Evolutionary conservation across 805 yeast genomes (phyloP).

Genomic region (Scheffersomyces lignosus): DNA sequence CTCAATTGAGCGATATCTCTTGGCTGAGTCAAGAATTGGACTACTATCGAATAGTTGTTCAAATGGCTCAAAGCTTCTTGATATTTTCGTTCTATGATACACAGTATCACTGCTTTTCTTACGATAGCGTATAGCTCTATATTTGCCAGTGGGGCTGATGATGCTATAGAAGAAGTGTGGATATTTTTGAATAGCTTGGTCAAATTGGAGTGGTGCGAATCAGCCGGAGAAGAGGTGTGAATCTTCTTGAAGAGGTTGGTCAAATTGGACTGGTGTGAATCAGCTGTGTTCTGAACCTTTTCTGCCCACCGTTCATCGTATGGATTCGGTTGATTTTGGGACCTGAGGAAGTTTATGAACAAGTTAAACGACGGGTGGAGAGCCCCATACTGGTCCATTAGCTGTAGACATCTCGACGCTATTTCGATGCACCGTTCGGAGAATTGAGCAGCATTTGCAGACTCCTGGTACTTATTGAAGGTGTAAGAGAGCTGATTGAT

Average conservation of each 20-base stretch:
- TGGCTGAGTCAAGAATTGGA: constrained; percentile 27
- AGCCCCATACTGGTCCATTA: not conserved
- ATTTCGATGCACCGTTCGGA: constrained; percentile 1
- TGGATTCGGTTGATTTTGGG: not conserved
- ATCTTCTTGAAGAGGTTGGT: not conserved
- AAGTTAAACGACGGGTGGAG: not conserved
- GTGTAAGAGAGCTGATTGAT: not conserved
- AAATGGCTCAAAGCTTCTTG: constrained; percentile 16
- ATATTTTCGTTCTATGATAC: constrained; percentile 18
- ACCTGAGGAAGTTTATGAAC: not conserved
- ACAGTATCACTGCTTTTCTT: constrained; percentile 6
- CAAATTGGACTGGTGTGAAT: not conserved
- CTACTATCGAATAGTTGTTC: constrained; percentile 13
- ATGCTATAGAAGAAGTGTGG: not conserved
- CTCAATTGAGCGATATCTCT: constrained; percentile 16
- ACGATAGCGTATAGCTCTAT: constrained; percentile 2
- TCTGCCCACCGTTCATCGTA: not conserved
- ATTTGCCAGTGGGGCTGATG: not conserved
- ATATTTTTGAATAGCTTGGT: not conserved
- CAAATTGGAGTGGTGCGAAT: not conserved
- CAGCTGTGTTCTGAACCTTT: not conserved
- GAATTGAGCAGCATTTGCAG: not conserved
- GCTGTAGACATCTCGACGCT: not conserved
- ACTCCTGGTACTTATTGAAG: not conserved
- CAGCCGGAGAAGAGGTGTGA: not conserved